These are phyloP conservation scores for Nemania diffusa DNA, from an alignment of 2,329 filamentous ascomycete genomes.

Conservation along the genomic window DNA sequence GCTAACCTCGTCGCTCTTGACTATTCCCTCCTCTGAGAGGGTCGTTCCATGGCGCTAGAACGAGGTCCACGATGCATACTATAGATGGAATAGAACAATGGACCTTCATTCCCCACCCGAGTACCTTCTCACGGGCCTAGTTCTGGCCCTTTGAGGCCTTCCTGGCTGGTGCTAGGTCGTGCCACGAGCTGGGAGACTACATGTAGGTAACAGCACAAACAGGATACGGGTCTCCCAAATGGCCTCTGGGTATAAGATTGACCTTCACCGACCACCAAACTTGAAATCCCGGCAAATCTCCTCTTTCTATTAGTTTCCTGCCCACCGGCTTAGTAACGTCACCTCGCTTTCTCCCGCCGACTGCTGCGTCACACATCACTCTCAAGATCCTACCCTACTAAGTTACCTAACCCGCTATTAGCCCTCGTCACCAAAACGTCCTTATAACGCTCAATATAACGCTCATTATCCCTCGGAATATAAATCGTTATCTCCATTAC, in stretches of 20 bases:
- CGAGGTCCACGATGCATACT: conserved; percentile 27
- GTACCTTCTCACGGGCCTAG: conserved; percentile 18
- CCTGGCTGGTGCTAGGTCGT: conserved; percentile 31
- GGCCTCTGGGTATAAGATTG: conserved; percentile 27
- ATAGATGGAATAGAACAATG: conserved; percentile 19
- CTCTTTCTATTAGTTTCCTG: conserved; percentile 18
- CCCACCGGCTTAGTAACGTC: conserved; percentile 12
- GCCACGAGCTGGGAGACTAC: conserved; percentile 18
- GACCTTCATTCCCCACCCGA: conserved; percentile 26
- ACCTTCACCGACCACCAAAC: conserved; percentile 30
- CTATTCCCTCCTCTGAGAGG: not conserved
- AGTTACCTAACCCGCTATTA: conserved; percentile 5
- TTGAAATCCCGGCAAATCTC: conserved; percentile 24
- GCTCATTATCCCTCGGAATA: not conserved
- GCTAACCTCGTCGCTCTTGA: conserved; percentile 8
- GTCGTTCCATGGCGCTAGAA: conserved; percentile 21
- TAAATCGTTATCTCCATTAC: conserved; percentile 1
- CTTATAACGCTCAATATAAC: conserved; percentile 3
- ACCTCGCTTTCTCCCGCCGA: conserved; percentile 6
- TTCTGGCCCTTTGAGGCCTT: conserved; percentile 18
- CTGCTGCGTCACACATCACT: conserved; percentile 9
- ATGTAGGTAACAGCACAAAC: conserved; percentile 22
- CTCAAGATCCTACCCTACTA: not conserved
- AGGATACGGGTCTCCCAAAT: conserved; percentile 20
- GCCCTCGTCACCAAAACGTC: conserved; percentile 7